Conservation (phyloP, 2,329 filamentous ascomycete genomes). For the Colletotrichum lindemuthianum region DNA sequence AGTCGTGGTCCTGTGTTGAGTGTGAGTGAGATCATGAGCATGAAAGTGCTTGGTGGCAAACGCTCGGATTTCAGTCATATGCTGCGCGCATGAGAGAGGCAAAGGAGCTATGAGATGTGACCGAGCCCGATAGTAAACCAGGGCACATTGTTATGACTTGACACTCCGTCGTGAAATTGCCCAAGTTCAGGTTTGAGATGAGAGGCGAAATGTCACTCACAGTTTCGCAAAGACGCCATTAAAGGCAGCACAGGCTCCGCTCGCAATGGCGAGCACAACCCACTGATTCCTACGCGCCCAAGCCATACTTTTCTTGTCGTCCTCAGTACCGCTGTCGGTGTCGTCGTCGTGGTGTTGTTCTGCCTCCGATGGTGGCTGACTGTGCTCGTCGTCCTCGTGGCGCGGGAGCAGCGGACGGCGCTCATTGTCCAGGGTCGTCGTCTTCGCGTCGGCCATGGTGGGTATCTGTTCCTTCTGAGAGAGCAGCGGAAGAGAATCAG, state of each 20-base stretch:
- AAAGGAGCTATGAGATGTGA: no score
- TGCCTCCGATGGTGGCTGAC: constrained; percentile 13
- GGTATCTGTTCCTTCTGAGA: constrained; percentile 34
- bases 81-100: no score
- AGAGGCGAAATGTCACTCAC: constrained; percentile 55
- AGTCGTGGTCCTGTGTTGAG: constrained; percentile 61
- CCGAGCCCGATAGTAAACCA: no score
- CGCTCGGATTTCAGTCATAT: not conserved
- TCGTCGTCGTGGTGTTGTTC: not conserved
- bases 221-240: constrained; percentile 88
- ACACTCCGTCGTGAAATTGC: no score
- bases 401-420: constrained; percentile 39
- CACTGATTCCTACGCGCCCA: constrained; percentile 57
- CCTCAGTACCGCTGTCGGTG: not conserved
- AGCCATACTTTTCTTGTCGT: constrained; percentile 27
- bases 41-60: not conserved
- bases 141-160: no score
- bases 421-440: constrained; percentile 37
- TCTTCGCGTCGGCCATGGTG: constrained; percentile 37
- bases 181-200: not conserved
- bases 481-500: constrained; percentile 4
- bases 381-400: constrained; percentile 29
- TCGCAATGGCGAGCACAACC: constrained; percentile 77
- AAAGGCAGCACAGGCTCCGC: constrained; percentile 80
- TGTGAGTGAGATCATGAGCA: constrained; percentile 24